A percentile compares a stretch with the other conserved stretches of the same genome.
Conservation (phyloP, 495 filamentous ascomycete genomes). For the Penicillium steckii region DNA sequence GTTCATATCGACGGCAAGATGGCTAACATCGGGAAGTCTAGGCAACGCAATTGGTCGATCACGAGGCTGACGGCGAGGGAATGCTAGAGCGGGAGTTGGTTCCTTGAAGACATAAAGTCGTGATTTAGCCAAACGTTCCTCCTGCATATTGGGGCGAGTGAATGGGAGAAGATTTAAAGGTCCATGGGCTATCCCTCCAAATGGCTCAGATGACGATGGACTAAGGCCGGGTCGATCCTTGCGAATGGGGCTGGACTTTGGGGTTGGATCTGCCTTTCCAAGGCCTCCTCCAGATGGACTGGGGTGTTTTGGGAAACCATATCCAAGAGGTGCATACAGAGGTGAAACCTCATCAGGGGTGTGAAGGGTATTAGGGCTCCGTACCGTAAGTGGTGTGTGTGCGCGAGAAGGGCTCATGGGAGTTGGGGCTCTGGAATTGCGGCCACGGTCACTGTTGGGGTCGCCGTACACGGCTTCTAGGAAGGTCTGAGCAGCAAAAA, state of each 20-base stretch:
- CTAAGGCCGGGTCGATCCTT: conserved; percentile 4
- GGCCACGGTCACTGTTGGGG: conserved; percentile 52
- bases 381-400: conserved; percentile 46
- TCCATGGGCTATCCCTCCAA: conserved; percentile 14
- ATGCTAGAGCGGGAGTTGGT: conserved; percentile 43
- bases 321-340: conserved; percentile 21
- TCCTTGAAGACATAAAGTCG: conserved; percentile 48
- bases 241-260: conserved; percentile 5
- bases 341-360: conserved; percentile 20
- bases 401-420: conserved; percentile 65
- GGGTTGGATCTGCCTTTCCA: conserved; percentile 3
- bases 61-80: conserved; percentile 56
- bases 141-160: conserved; percentile 16
- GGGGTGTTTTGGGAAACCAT: conserved; percentile 26
- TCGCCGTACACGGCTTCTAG: conserved; percentile 79
- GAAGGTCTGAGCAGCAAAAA: conserved; percentile 75
- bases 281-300: conserved; percentile 24
- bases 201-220: conserved; percentile 10
- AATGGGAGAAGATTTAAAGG: conserved; percentile 16
- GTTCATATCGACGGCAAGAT: conserved; percentile 66
- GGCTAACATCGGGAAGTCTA: conserved; percentile 69
- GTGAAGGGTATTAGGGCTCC: conserved; percentile 30
- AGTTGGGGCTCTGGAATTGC: conserved; percentile 72
- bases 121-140: conserved; percentile 35
- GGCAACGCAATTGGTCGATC: conserved; percentile 65